Conservation (phyloP, 192 early-diverging fungal genomes). For the Umbelopsis sp. region DNA sequence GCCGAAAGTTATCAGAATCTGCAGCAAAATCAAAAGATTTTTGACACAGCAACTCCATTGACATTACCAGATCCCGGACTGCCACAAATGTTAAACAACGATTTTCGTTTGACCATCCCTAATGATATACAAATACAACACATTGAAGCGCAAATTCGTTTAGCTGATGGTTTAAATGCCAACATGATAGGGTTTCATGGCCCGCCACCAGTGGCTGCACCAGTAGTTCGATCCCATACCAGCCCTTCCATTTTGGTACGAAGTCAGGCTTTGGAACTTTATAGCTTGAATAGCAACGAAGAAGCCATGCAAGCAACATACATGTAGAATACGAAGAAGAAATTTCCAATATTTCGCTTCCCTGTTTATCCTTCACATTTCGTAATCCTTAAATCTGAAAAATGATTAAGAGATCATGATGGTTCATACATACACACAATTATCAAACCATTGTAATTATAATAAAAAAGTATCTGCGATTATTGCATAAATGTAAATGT, state of each 20-base stretch:
- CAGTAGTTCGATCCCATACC: not conserved
- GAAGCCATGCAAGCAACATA: not conserved
- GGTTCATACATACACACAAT: too few relatives aligned
- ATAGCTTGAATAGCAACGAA: not conserved
- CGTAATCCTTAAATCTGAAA: too few relatives aligned
- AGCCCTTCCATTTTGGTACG: not conserved
- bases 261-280: not conserved
- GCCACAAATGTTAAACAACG: not conserved
- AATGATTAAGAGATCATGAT: too few relatives aligned
- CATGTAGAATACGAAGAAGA: not conserved
- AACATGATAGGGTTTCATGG: not conserved
- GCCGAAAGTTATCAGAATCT: not conserved
- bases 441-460: too few relatives aligned
- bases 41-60: not conserved
- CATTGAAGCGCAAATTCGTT: not conserved
- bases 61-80: not conserved
- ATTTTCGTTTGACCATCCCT: not conserved
- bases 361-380: too few relatives aligned
- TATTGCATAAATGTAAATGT: too few relatives aligned
- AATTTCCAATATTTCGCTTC: too few relatives aligned
- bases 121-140: not conserved
- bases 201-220: not conserved
- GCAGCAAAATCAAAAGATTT: not conserved
- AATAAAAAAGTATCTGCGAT: too few relatives aligned
- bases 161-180: not conserved